A percentile compares a stretch with the other conserved stretches of the same genome.
Evolutionary conservation across 495 filamentous ascomycete species (phyloP).

Genomic region (Lasiosphaeris hirsuta): DNA sequence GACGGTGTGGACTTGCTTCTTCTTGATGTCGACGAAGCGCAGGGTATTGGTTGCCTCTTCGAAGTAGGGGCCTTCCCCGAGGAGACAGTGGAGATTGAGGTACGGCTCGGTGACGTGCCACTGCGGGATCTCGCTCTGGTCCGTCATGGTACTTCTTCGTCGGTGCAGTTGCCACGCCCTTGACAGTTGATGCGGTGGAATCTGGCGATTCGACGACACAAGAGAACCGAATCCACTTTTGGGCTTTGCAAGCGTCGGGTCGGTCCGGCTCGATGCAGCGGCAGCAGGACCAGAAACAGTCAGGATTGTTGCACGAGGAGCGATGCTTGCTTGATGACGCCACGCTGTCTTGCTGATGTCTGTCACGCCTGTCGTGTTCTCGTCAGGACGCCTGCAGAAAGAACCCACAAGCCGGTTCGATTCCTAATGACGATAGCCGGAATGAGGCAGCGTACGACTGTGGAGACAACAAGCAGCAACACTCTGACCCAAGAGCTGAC

Average conservation of each 20-base stretch:
- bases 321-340: background rate
- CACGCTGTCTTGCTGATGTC: background rate
- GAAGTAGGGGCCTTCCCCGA: conserved; percentile 84
- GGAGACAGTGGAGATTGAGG: conserved; percentile 64
- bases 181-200: conserved; percentile 12
- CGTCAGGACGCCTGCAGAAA: background rate
- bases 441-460: no score
- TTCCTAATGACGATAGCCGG: no score
- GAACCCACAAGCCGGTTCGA: background rate
- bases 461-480: no score
- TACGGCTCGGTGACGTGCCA: conserved; percentile 63
- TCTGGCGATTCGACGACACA: background rate
- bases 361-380: background rate
- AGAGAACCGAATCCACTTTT: background rate
- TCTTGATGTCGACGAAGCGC: conserved; percentile 87
- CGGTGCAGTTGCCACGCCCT: no score
- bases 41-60: conserved; percentile 65
- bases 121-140: conserved; percentile 29
- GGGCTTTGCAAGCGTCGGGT: conserved; percentile 4
- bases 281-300: background rate
- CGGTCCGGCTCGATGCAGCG: background rate
- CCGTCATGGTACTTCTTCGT: conserved; percentile 19
- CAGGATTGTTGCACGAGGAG: no score
- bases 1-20: conserved; percentile 69
- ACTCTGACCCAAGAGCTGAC: no score